Evolutionary conservation across 2,329 filamentous ascomycete species (phyloP).

Genomic region (Paraphaeosphaeria sporulosa): DNA sequence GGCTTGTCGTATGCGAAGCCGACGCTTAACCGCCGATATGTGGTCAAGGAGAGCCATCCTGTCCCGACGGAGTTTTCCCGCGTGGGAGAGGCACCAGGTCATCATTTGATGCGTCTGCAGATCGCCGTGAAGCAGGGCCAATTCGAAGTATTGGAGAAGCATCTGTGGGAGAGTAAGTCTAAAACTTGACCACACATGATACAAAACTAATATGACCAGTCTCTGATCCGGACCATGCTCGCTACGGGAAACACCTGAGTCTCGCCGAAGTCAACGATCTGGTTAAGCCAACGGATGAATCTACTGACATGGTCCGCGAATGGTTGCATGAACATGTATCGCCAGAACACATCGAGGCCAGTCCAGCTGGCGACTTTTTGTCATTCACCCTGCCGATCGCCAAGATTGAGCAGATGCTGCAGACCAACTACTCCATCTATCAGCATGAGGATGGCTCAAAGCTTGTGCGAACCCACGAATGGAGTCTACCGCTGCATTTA

Average conservation of each 20-base stretch:
- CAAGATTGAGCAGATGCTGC: conserved; percentile 61
- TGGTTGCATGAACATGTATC: conserved; percentile 65
- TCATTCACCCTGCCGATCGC: conserved; percentile 61
- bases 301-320: conserved; percentile 60
- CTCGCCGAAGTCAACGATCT: conserved; percentile 61
- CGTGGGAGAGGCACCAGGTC: conserved; percentile 40
- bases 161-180: conserved; percentile 59
- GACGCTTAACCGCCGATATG: conserved; percentile 42
- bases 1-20: neutral
- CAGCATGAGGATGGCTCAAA: conserved; percentile 61
- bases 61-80: conserved; percentile 60
- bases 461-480: conserved; percentile 61
- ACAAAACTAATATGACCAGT: conserved; percentile 29
- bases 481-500: conserved; percentile 66
- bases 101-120: neutral
- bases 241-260: conserved; percentile 64
- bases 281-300: conserved; percentile 61
- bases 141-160: conserved; percentile 62
- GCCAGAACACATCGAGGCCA: conserved; percentile 51
- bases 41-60: conserved; percentile 64
- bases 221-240: conserved; percentile 61
- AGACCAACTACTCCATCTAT: conserved; percentile 59
- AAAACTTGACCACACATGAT: neutral
- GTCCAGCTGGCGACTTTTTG: conserved; percentile 66
- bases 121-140: conserved; percentile 59